Base-by-base conservation (phyloP, 1,284 basidiomycete species). In the Sphagnurus paluster region DNA sequence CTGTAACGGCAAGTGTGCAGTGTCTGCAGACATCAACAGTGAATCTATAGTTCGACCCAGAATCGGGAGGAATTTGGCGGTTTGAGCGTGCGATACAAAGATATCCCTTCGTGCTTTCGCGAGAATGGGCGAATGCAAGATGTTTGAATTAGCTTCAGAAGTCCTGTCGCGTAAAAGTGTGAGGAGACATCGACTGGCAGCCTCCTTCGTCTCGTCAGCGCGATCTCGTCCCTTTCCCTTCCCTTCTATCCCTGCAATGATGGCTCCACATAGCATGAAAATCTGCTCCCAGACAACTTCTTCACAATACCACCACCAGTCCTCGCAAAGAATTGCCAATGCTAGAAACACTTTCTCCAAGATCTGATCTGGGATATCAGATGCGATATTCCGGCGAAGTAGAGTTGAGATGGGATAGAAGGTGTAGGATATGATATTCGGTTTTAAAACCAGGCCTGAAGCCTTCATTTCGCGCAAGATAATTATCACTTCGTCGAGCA, bases 401-500 rank as follows among this genome's bases (percentile, higher is more conserved):
- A 95, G 80, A 20, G 83, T 80, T 0, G 91, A 90, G 45, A 97
- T 63, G 1, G 94, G 94, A 56, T 92, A 89, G 67, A 94, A 90
- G 25, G 84, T 70, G 65, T 97, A 98, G 42, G 87, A 85, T 36
- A 92, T 79, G 32, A 93, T 72, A n/a, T 79, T 75, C 0, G 79
- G 62, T 1, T 77, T 72, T 25, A 93, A 74, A 3, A 60, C 37
- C 48, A 44, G 47, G 11, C 64, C 65, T 7, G 69, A 64, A 16
- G 65, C 54, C 1, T 73, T 68, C 9, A 80, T 60, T 10, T 72
- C 67, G 14, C 63, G 58, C 37, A 93, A 71, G 4, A 68, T 65
- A 1, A 56, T 52, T 34, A 74, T 60, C 13, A 95, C 73, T 5
- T 76, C 63, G 7, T 71, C 65, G 40, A 94, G 71, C 2, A 85